A percentile compares a stretch with the other conserved stretches of the same genome.
Conservation (phyloP, 202 grass and related monocot species). For the Eragrostis tef region DNA sequence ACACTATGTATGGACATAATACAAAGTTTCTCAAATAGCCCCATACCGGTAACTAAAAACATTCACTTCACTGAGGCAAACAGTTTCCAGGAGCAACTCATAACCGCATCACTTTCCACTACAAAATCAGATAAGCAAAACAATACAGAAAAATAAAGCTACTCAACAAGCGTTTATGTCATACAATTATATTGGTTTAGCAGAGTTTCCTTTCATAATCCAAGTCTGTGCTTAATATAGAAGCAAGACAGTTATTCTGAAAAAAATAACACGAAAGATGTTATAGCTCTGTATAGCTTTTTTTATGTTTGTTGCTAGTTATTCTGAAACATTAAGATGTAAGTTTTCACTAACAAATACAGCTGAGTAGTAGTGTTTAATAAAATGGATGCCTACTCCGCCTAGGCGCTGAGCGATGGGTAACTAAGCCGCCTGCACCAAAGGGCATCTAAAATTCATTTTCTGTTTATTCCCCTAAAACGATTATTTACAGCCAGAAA, state of each 20-base stretch:
- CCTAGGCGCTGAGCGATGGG: not conserved
- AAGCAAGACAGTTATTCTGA: constrained; percentile 1
- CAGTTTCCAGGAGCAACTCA: too few species aligned
- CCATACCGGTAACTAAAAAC: too few species aligned
- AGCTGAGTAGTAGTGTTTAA: not conserved
- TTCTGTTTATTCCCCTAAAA: not conserved
- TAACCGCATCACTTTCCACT: not conserved
- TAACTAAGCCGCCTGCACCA: not conserved
- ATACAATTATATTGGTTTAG: not conserved
- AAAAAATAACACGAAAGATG: not conserved
- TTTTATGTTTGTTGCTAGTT: not conserved
- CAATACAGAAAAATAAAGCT: not conserved
- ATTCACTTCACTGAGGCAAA: too few species aligned
- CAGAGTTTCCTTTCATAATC: not conserved
- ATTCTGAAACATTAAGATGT: not conserved
- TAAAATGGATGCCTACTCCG: not conserved
- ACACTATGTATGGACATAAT: not conserved
- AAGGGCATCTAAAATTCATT: not conserved
- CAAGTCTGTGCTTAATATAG: not conserved
- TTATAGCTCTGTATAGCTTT: not conserved
- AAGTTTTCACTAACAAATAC: not conserved
- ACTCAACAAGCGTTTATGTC: not conserved
- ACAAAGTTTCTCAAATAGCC: not conserved
- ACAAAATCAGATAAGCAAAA: constrained; percentile 1
- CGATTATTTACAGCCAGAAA: not conserved